Base-by-base conservation (phyloP, 83 land plant genomes). In the Larix sibirica region DNA sequence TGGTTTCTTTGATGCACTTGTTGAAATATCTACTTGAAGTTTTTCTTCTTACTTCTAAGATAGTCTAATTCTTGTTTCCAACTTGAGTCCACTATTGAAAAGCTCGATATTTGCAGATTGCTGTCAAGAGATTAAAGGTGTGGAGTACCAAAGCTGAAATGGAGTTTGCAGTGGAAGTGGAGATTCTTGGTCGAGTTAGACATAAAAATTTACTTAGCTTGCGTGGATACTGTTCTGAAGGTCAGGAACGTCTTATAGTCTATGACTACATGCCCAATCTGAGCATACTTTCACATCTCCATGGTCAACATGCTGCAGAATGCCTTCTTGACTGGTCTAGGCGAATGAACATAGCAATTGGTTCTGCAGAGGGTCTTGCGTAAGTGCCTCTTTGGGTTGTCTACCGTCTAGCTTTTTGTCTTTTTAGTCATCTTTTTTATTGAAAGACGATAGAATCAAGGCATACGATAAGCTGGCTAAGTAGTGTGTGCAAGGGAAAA, bases 211-310 rank as follows among this genome's bases (percentile, higher is more conserved):
- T 86, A 40, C 82, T 86, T 16, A 84, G 82, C 44, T 69, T 86
- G 31, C 88, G 86, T n/a, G 88, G 88, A 20, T 86, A 86, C 78
- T 86, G 88, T 76, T 83, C 88, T 42, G 87, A 86, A 18, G 88
- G 88, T 40, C 78, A 86, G 59, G 88, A 86, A 44, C 81, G 88
- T 40, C 83, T 86, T 17, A 79, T 86, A 54, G 88, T 86, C 54
- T 86, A 86, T 71, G 79, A 84, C 42, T 86, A 85, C 70, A 86
- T 86, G 88, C 88, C 87, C 12, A 86, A 86, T 62, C 70, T 86
- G 31, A 86, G 88, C 73, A 61, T 86, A 44, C 58, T 69, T 21
- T 84, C 87, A 16, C 88, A 86, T 73, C 88, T 86, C 59, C 88
- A 86, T 54, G 88, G 88, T 6, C 58, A 83, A 17, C 65, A 84